These are phyloP conservation scores for Kregervanrija pseudodelftensis DNA, from an alignment of 805 yeast genomes.

Conservation along the genomic window DNA sequence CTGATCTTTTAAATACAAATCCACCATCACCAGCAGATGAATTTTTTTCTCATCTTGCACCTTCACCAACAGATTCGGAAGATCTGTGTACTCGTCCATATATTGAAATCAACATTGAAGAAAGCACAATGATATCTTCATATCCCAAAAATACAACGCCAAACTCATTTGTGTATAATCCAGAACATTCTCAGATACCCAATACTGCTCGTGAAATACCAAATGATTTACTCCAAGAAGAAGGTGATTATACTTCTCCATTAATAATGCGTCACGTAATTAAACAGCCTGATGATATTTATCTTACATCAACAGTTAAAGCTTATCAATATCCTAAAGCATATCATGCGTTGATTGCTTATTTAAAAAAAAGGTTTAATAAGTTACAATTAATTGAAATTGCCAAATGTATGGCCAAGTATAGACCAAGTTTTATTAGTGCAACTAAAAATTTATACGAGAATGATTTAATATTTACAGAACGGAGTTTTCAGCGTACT, in stretches of 20 bases:
- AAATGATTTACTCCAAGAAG: slow-evolving; percentile 29
- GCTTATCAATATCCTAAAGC: slow-evolving; percentile 58
- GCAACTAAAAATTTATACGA: slow-evolving; percentile 69
- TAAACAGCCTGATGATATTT: slow-evolving; percentile 44
- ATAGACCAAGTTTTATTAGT: slow-evolving; percentile 70
- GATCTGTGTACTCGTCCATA: slow-evolving; percentile 20
- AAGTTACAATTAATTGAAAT: slow-evolving; percentile 33
- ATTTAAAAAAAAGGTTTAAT: slow-evolving; percentile 45
- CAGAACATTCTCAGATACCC: slow-evolving; percentile 44
- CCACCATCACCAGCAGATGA: slow-evolving; percentile 29
- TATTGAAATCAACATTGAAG: slow-evolving; percentile 23
- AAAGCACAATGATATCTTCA: slow-evolving; percentile 25
- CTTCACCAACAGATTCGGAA: slow-evolving; percentile 8
- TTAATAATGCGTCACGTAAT: slow-evolving; percentile 49
- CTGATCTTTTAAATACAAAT: slow-evolving; percentile 31
- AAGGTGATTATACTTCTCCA: slow-evolving; percentile 48
- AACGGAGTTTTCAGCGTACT: slow-evolving; percentile 49
- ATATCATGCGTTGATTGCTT: slow-evolving; percentile 52
- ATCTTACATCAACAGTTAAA: slow-evolving; percentile 32
- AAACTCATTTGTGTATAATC: slow-evolving; percentile 40
- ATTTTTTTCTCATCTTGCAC: slow-evolving; percentile 3
- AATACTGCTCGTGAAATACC: slow-evolving; percentile 41
- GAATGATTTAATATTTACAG: slow-evolving; percentile 60
- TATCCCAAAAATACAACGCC: slow-evolving; percentile 28
- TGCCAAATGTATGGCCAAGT: slow-evolving; percentile 53